These are phyloP conservation scores for Sphaerosporella brunnea DNA, from an alignment of 495 filamentous ascomycete genomes.

Conservation along the genomic window DNA sequence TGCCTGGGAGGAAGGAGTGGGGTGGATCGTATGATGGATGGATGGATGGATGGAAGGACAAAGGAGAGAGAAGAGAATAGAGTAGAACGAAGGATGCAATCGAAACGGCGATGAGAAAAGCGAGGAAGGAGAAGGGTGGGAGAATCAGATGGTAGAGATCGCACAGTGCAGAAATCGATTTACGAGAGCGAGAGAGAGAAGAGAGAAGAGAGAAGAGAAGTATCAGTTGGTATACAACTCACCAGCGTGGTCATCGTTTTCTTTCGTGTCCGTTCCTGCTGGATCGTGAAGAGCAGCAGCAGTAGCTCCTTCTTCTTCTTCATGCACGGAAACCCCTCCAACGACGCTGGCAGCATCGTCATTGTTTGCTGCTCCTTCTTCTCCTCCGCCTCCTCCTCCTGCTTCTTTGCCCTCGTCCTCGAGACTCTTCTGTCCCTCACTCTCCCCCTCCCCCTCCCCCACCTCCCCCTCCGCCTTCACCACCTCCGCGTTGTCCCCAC, in stretches of 20 bases:
- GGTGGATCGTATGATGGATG: no score
- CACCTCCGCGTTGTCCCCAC: background rate
- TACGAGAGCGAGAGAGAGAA: no score
- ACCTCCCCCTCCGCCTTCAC: background rate
- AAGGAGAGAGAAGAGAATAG: no score
- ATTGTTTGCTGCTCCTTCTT: background rate
- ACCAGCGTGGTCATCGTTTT: background rate
- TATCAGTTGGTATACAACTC: background rate
- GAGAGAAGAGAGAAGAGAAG: background rate
- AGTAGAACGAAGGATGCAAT: no score
- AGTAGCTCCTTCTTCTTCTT: background rate
- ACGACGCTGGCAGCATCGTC: background rate
- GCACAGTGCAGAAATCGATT: no score
- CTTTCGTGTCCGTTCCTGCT: background rate
- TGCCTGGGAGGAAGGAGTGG: no score
- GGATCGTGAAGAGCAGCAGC: background rate
- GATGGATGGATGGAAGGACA: no score
- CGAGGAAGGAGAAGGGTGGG: no score
- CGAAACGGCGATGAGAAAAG: no score
- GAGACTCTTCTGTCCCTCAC: background rate
- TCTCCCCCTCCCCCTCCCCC: background rate
- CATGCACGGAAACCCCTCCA: background rate
- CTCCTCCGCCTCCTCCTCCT: background rate
- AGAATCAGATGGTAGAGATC: no score
- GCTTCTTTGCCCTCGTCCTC: background rate